Base-by-base conservation (phyloP, 306 rosid species). In the Dalbergia oliveri region DNA sequence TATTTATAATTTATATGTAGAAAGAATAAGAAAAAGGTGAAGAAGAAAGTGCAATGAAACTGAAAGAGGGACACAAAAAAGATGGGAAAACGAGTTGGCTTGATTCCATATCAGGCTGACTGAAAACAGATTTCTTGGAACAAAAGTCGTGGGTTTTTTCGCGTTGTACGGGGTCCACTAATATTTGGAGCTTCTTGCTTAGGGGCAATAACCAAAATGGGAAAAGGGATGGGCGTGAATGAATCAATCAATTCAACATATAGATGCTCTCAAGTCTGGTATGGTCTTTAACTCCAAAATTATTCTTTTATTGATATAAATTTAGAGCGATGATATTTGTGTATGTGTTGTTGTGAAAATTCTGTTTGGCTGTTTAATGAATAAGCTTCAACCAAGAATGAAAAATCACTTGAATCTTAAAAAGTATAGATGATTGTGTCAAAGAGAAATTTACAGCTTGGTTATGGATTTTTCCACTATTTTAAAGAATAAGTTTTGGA, bases 11-110 rank as follows among this genome's bases (percentile, higher is more conserved):
- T 3, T n/a, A 11, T 37, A 11, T 68, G 8, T 31, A 73, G 67
- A 61, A 33, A 44, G 69, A 59, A 45, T 5, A 50, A 8, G 19
- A 18, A 26, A 67, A 53, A 68, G 53, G 33, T 26, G 23, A 67
- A 31, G 26, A 39, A 7, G 60, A 15, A 51, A 31, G 59, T 66
- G 39, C 54, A 45, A 12, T 26, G 69, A 62, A 85, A 73, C 7
- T 7, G 45, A 58, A 76, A 31, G 50, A 8, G 15, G 11, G 70
- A 50, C n/a, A 26, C 0, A 21, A 10, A 69, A 10, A 69, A 12
- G 14, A 56, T 79, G 93, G 53, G 84, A 84, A 85, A 85, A 33
- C 39, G 72, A 19, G 51, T 57, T 43, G 41, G 69, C 7, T 77
- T 49, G 51, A 10, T 50, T 34, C 60, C 18, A 33, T 57, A 11